Base-by-base conservation (phyloP, 2,329 filamentous ascomycete genomes). In the Chaetomium sp. region DNA sequence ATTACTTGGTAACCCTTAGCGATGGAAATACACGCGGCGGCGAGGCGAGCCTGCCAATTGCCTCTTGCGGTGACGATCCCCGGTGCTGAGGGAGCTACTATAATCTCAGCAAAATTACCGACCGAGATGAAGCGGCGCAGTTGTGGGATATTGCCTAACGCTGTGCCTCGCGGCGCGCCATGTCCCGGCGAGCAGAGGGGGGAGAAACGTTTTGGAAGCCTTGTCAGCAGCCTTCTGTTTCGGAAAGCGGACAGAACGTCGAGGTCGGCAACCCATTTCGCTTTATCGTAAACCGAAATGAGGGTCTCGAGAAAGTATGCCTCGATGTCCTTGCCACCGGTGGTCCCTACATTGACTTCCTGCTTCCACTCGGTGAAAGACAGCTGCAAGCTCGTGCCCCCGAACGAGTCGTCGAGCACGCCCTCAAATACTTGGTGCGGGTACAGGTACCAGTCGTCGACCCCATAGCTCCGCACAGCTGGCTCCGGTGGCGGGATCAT, bases 291-390 rank as follows among this genome's bases (percentile, higher is more conserved):
- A 32, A 57, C 55, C 11, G 55, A 54, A 2, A 54, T 43, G 36
- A 52, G 36, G 1, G 51, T 32, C 42, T 57, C 55, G 19, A 57
- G 19, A 4, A 47, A n/a, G 44, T 36, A 54, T 19, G 36, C 38
- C 27, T 57, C 47, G 11, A 43, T 27, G 47, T 53, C 51, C 10
- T 27, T 50, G 12, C 38, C 52, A 5, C 52, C 55, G 1, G 47
- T 51, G 27, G 11, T 38, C 3, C 14, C 53, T 3, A 11, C 7
- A 27, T 49, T 41, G 12, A 58, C n/a, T 1, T 40, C 40, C 8
- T 40, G 10, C 41, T 42, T 46, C 42, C 38, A 55, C 5, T 19
- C 42, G 1, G 56, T 58, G 32, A 58, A 58, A 4, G 56, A 50
- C 4, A 58, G 49, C 4, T 58, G 56, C 6, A 58, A 34, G 2